Conservation (phyloP, 306 rosid genomes). For the Rosa multiflora region DNA sequence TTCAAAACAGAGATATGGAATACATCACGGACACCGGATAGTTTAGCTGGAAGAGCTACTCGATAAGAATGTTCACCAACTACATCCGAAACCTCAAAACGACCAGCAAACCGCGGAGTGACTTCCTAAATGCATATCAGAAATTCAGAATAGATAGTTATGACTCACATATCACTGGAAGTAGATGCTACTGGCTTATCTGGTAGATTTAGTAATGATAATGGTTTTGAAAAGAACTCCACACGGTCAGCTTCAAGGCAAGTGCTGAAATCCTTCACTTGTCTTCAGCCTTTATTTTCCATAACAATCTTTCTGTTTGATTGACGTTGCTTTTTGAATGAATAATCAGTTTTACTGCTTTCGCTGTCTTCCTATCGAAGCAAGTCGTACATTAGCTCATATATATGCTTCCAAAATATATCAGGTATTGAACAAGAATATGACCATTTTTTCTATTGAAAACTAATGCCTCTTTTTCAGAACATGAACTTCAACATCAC, state of each 20-base stretch:
- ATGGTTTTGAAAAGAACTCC: slow-evolving; percentile 14
- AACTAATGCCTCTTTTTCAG: neutral
- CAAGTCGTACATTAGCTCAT: neutral
- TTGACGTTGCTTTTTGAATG: neutral
- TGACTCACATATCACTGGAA: neutral
- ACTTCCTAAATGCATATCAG: neutral
- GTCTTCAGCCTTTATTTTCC: neutral
- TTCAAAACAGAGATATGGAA: neutral
- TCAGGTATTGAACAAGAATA: neutral
- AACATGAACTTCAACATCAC: neutral
- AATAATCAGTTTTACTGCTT: neutral
- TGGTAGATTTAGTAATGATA: slow-evolving; percentile 16
- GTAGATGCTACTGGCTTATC: neutral
- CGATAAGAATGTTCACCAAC: no score
- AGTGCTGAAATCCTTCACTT: slow-evolving; percentile 8
- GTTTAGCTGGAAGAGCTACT: neutral
- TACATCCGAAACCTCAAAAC: no score
- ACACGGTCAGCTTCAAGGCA: neutral
- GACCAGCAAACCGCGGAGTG: neutral
- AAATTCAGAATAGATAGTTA: neutral
- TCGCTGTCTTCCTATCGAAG: neutral
- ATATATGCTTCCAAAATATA: neutral
- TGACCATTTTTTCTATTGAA: neutral
- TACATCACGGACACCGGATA: neutral
- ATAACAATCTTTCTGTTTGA: neutral